Evolutionary conservation across 2,329 filamentous ascomycete species (phyloP), one percentile per base, ranked within the genome.

Genomic region (Nemania sp.): DNA sequence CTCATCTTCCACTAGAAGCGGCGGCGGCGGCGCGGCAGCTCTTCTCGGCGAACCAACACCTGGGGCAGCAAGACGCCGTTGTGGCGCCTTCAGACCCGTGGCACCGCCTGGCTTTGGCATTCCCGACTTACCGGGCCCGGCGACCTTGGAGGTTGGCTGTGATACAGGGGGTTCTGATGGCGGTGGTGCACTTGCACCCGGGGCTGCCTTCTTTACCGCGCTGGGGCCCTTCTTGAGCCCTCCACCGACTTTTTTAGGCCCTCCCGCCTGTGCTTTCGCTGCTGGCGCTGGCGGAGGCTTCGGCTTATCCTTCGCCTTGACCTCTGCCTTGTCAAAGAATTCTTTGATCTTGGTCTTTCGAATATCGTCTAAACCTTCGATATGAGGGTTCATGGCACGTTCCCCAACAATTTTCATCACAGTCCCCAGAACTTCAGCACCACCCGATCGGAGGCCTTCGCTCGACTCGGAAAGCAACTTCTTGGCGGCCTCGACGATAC

Each of bases 391-490:
- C 95, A 99, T 99, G 54, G 91, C 91, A 59, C 95, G 87, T 76
- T 99, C 96, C 43, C 95, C 94, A 79, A 98, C 91, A 57, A 99
- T 98, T 79, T 98, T 99, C 95, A 97, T 98, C 51, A 99, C 77
- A 0, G 93, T 97, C 65, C 96, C 95, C 2, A 99, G 80, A 35
- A 95, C 88, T 75, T 99, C 95, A 13, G 93, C 93, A 74, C 93
- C 95, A 32, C 92, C 92, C 50, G 94, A 89, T 76, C 95, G 87
- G 60, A 96, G 86, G 2, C 84, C 88, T 69, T 96, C 93, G 67
- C 88, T 93, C 0, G 91, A 94, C 73, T 99, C 95, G 0, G 93
- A 89, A 15, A 99, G 81, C 7, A 98, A 80, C 75, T 97, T 98
- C 71, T 94, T 97, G 29, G 87, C 88, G 1, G 87, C 85, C 69